Percentiles rank a stretch among this genome's conserved stretches.
phyloP scores from a whole-genome alignment of 1,139 yeast species.

The Kazachstania sp. region DNA sequence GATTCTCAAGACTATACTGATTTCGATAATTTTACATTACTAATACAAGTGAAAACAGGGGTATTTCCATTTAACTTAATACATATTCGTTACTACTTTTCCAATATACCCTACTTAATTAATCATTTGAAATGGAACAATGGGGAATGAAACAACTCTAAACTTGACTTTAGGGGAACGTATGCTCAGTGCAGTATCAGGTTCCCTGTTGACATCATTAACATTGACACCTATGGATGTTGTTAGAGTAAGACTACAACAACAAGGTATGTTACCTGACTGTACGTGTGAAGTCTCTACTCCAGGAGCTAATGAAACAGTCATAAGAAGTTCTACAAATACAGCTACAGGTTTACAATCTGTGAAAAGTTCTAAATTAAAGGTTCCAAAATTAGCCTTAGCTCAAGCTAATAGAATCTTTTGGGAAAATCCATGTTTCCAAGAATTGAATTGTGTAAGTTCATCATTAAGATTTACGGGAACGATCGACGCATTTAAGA shows the following conservation, averaged over 20 bases:
- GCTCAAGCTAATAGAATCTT: slow-evolving; percentile 28
- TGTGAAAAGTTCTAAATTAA: slow-evolving; percentile 7
- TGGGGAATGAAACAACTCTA: slow-evolving; percentile 5
- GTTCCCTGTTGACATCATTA: slow-evolving; percentile 79
- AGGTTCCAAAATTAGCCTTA: not conserved
- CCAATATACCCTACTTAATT: too few species aligned
- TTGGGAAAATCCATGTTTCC: slow-evolving; percentile 35
- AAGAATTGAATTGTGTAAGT: slow-evolving; percentile 23
- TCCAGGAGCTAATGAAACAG: slow-evolving; percentile 13
- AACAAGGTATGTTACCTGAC: slow-evolving; percentile 59
- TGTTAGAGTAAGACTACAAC: slow-evolving; percentile 81
- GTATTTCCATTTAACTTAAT: too few species aligned
- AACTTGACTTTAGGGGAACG: slow-evolving; percentile 35
- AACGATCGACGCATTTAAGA: slow-evolving; percentile 64
- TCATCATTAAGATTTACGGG: slow-evolving; percentile 35
- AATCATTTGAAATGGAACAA: slow-evolving; percentile 2
- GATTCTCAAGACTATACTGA: too few species aligned
- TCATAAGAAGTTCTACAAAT: slow-evolving; percentile 1
- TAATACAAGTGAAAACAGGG: too few species aligned
- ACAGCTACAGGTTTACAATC: slow-evolving; percentile 4
- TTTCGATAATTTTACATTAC: too few species aligned
- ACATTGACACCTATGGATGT: slow-evolving; percentile 93
- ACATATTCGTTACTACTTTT: too few species aligned
- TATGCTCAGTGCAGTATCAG: slow-evolving; percentile 86
- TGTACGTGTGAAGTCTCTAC: slow-evolving; percentile 25